Evolutionary conservation across 345 rosid genomes (phyloP), one percentile per base, ranked within the genome.

Genomic region (Citrus australasica): DNA sequence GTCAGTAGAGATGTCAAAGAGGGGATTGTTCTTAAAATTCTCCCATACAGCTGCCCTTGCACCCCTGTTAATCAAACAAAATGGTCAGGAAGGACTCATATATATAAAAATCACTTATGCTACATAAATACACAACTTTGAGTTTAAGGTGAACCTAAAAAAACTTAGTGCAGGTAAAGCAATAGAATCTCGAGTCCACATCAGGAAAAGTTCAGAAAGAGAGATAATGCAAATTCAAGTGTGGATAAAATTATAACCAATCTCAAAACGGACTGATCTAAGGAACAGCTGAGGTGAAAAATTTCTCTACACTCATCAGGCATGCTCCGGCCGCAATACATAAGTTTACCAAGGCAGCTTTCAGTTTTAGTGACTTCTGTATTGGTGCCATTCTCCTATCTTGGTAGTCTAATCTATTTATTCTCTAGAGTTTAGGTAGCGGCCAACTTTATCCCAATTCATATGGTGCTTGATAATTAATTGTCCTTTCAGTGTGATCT

Each of bases 21-120:
- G 85, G 5, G 94, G 97, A 80, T 95, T 95, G 87, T 92, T 87
- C 84, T 93, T 95, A 84, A 95, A 95, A 75, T 95, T 95, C 82
- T 95, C 99, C 99, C 98, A 95, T 32, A 95, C 98, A 25, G 98
- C 99, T 46, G 99, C 97, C 83, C 99, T 90, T 69, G 99, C 99
- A 37, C 99, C 99, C 77, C 99, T 95, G 85, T 71, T 65, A 56
- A 58, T 69, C 51, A 73, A 76, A 58, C 74, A 61, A 53, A 69
- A 53, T 46, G 59, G 73, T 70, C 80, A 73, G 38, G 69, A 56
- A 82, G 74, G 46, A 62, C 48, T 27, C n/a, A 37, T 53, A 21
- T 17, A 24, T 40, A 35, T 70, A 62, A 27, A 32, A 25, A 27
- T 69, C 56, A 67, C 32, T 60, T 32, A n/a, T 22, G 6, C 71